These are phyloP conservation scores for Pseudogymnoascus sp. DNA, from an alignment of 2,329 filamentous ascomycete genomes.

Conservation along the genomic window DNA sequence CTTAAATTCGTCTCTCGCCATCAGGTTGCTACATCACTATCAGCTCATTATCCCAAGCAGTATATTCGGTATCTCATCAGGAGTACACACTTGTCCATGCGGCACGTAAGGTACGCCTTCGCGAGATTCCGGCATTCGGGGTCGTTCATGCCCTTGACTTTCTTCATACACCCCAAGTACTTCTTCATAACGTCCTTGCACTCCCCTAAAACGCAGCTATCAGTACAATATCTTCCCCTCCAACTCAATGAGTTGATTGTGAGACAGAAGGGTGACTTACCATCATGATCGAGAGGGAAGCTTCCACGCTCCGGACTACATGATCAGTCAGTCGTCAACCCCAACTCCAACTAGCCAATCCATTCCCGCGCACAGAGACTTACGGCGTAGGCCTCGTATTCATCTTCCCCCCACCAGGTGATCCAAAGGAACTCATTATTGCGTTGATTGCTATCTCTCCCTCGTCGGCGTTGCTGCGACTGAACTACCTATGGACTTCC, in stretches of 20 bases:
- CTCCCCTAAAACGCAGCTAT: slow-evolving; percentile 54
- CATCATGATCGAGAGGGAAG: slow-evolving; percentile 94
- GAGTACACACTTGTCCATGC: slow-evolving; percentile 79
- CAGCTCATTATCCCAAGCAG: background rate
- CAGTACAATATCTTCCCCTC: slow-evolving; percentile 10
- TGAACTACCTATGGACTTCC: background rate
- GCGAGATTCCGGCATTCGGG: slow-evolving; percentile 77
- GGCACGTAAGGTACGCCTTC: slow-evolving; percentile 81
- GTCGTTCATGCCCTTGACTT: slow-evolving; percentile 75
- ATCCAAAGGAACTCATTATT: slow-evolving; percentile 60
- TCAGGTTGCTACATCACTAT: slow-evolving; percentile 62
- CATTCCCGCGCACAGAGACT: slow-evolving; percentile 28
- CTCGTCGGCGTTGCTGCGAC: background rate
- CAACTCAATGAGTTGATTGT: slow-evolving; percentile 7
- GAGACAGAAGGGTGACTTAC: slow-evolving; percentile 32
- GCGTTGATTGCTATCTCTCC: slow-evolving; percentile 11
- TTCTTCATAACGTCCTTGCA: slow-evolving; percentile 82
- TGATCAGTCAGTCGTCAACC: background rate
- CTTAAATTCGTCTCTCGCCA: slow-evolving; percentile 92
- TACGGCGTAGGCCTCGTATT: slow-evolving; percentile 65
- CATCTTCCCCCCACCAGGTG: slow-evolving; percentile 58
- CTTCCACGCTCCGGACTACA: slow-evolving; percentile 79
- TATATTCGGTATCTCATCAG: background rate
- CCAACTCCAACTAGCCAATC: background rate
- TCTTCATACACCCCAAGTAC: slow-evolving; percentile 84